A percentile compares a stretch with the other conserved stretches of the same genome.
phyloP scores from a whole-genome alignment of 768 basidiomycete species.

The Rhodotorula taiwanensis region DNA sequence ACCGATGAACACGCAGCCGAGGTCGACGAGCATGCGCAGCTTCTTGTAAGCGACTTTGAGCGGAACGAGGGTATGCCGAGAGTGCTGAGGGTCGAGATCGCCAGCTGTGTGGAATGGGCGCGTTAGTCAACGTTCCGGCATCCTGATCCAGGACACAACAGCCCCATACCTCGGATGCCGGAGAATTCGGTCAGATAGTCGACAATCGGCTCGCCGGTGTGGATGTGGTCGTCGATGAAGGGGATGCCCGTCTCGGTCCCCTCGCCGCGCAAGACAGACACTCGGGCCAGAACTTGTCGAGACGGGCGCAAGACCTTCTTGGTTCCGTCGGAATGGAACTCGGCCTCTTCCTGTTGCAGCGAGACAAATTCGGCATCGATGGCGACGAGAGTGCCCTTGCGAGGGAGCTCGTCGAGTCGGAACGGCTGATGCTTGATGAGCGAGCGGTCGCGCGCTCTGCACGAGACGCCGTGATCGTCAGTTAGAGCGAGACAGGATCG shows the following conservation, averaged over 20 bases:
- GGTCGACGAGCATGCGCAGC: constrained; percentile 80
- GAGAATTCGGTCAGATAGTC: constrained; percentile 97
- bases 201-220: constrained; percentile 88
- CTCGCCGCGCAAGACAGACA: constrained; percentile 83
- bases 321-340: constrained; percentile 87
- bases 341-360: constrained; percentile 96
- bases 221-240: constrained; percentile 97
- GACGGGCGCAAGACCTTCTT: constrained; percentile 88
- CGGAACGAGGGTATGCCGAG: constrained; percentile 82
- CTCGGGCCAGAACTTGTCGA: constrained; percentile 82
- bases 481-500: not conserved
- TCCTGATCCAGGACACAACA: not conserved
- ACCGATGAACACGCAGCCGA: constrained; percentile 92
- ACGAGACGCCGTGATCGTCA: not conserved
- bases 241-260: constrained; percentile 73
- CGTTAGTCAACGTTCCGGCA: constrained; percentile 10
- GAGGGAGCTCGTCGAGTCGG: constrained; percentile 66
- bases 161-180: constrained; percentile 69
- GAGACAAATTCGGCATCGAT: constrained; percentile 98
- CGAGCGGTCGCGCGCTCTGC: constrained; percentile 66
- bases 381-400: constrained; percentile 76
- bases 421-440: constrained; percentile 74
- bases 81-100: constrained; percentile 77
- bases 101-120: constrained; percentile 56
- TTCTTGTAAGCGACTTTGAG: constrained; percentile 99